Conservation (phyloP, 495 filamentous ascomycete genomes). For the Penicillium verhagenii region DNA sequence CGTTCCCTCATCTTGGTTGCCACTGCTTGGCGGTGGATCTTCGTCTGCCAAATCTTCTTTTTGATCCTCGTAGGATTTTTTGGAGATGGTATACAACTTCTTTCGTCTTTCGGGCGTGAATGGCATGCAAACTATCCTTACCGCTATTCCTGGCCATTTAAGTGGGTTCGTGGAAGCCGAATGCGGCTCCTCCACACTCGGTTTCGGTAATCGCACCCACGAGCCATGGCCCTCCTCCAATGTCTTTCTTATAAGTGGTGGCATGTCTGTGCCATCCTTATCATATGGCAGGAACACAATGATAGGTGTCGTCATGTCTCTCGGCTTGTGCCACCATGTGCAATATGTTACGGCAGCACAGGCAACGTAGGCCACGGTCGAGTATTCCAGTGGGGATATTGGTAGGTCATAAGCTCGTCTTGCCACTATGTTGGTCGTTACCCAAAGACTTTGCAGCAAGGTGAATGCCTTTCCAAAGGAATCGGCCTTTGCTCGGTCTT, state of each 20-base stretch:
- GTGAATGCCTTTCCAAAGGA: conserved; percentile 15
- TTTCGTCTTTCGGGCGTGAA: not conserved
- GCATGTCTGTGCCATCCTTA: conserved; percentile 2
- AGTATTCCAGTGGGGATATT: conserved; percentile 1
- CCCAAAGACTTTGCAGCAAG: conserved; percentile 10
- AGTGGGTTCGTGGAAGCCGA: not conserved
- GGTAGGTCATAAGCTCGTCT: conserved; percentile 9
- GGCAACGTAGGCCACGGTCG: conserved; percentile 1
- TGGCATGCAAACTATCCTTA: not conserved
- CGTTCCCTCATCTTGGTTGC: not conserved
- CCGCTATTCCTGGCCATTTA: not conserved
- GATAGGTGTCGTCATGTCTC: conserved; percentile 12
- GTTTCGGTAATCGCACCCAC: not conserved
- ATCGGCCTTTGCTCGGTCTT: conserved; percentile 15
- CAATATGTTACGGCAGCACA: conserved; percentile 1
- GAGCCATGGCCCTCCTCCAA: not conserved
- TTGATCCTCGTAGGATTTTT: not conserved
- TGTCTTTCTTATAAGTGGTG: not conserved
- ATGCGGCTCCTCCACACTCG: not conserved
- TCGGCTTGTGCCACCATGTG: conserved; percentile 15
- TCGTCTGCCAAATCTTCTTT: not conserved
- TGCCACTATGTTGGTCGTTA: conserved; percentile 6
- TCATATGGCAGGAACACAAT: conserved; percentile 2
- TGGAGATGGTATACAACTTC: not conserved
- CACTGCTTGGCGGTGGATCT: not conserved